A percentile compares a stretch with the other conserved stretches of the same genome.
phyloP scores from a whole-genome alignment of 2,329 filamentous ascomycete species.

The Pseudocercospora pini-densiflorae region DNA sequence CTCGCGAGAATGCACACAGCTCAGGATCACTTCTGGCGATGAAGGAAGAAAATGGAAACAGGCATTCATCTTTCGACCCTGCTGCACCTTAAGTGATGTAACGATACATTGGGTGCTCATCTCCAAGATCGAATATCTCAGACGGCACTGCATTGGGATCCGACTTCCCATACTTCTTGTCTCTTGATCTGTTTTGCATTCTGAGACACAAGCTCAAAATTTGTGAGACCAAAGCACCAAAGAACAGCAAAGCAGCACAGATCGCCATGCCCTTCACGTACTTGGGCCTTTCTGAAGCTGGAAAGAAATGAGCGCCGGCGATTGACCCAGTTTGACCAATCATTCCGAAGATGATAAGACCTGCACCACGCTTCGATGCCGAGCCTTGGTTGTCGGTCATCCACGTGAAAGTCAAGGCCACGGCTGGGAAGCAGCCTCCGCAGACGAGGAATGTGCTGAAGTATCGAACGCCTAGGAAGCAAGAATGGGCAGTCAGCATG shows the following conservation, averaged over 20 bases:
- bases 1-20: too few relatives aligned
- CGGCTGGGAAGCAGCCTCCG: conserved; percentile 42
- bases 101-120: conserved; percentile 12
- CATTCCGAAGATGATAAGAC: conserved; percentile 41
- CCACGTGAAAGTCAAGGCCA: conserved; percentile 42
- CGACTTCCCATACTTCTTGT: conserved; percentile 1
- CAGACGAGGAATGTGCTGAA: conserved; percentile 42
- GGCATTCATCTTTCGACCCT: too few relatives aligned
- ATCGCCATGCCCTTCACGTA: conserved; percentile 13
- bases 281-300: not conserved
- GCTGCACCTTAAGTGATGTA: not conserved
- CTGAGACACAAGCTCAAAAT: conserved; percentile 2
- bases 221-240: not conserved
- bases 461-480: conserved; percentile 37
- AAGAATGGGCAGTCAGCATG: too few relatives aligned
- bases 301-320: conserved; percentile 8
- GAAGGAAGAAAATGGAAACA: too few relatives aligned
- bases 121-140: conserved; percentile 11
- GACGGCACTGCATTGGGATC: conserved; percentile 7
- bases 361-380: conserved; percentile 43
- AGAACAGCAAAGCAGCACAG: conserved; percentile 5
- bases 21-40: too few relatives aligned
- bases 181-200: conserved; percentile 8
- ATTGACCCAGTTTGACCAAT: conserved; percentile 31
- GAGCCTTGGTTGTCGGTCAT: conserved; percentile 43